Base-by-base conservation (phyloP, 2,329 filamentous ascomycete species). In the Aspergillus awamori region DNA sequence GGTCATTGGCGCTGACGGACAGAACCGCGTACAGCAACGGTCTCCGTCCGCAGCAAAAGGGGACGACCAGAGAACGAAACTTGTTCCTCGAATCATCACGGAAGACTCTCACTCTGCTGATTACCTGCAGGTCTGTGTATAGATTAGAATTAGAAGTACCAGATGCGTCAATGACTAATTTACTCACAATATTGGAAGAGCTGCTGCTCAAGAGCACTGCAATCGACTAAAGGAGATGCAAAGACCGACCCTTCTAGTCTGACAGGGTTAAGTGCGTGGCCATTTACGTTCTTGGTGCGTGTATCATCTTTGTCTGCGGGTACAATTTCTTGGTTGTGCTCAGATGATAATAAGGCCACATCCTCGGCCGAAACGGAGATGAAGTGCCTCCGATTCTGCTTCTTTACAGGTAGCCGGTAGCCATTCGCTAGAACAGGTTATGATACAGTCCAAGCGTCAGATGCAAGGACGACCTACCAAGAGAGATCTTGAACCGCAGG, bases 11-110 rank as follows among this genome's bases (percentile, higher is more conserved):
- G 38, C 53, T 55, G 20, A 55, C 28, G 10, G 53, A 55, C 10
- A 55, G 53, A 28, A 55, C 53, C 10, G 53, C 53, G 24, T 55
- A 55, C n/a, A 41, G 30, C n/a, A 55, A 43, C 5, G 53, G 53
- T 30, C 41, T 55, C n/a, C 38, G 36, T 26, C 53, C 38, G 20
- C 38, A n/a, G 38, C 53, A 55, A 24, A 55, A 55, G 2, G 53
- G 53, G 22, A 55, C 28, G 38, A 55, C 53, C 2, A 55, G 53
- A 17, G 53, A 55, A 11, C 53, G 53, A 17, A 55, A 55, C 30
- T 45, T 55, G 15, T 55, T 55, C 20, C 24, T n/a, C 15, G 36
- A 24, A 11, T 55, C 53, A 20, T 55, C 53, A 6, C 41, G 53
- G 11, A 55, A 55, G 13, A 55, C 53, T 13, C 53, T 41, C 5